Conservation (phyloP, 164 flowering plant genomes). For the Annona squamosa region DNA sequence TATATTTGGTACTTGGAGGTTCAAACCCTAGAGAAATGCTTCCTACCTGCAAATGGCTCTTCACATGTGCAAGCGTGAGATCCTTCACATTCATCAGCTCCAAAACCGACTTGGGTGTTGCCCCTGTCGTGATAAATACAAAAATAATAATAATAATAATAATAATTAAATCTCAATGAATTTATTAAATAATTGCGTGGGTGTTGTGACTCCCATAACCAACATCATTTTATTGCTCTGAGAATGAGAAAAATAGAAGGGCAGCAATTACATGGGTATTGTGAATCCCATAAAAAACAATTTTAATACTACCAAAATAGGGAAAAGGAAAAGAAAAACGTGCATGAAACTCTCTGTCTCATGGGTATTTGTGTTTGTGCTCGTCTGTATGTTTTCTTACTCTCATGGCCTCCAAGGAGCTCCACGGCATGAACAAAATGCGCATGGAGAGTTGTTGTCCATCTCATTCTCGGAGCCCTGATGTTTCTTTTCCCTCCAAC, state of each 20-base stretch:
- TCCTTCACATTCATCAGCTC: slow-evolving; percentile 95
- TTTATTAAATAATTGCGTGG: too few species aligned
- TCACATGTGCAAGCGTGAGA: slow-evolving; percentile 90
- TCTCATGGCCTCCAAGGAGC: slow-evolving; percentile 97
- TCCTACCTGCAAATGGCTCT: slow-evolving; percentile 85
- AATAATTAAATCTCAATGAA: too few species aligned
- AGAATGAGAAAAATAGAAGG: too few species aligned
- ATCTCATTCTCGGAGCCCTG: slow-evolving; percentile 95
- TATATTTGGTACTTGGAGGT: not conserved
- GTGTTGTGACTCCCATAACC: too few species aligned
- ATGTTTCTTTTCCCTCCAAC: slow-evolving; percentile 51
- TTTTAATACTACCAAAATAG: too few species aligned
- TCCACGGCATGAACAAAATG: slow-evolving; percentile 93
- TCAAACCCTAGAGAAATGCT: not conserved
- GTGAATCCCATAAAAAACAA: not conserved
- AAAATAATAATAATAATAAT: too few species aligned
- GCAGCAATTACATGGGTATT: not conserved
- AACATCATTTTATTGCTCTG: too few species aligned
- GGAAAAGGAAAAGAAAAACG: not conserved
- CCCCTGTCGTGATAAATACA: slow-evolving; percentile 40
- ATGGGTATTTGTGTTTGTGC: not conserved
- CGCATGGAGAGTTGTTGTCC: slow-evolving; percentile 93
- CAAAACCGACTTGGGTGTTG: slow-evolving; percentile 85
- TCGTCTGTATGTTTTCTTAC: slow-evolving; percentile 27
- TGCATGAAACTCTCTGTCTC: slow-evolving; percentile 1